Evolutionary conservation across 345 rosid genomes (phyloP), one percentile per base, ranked within the genome.

Genomic region (Anacardium occidentale): DNA sequence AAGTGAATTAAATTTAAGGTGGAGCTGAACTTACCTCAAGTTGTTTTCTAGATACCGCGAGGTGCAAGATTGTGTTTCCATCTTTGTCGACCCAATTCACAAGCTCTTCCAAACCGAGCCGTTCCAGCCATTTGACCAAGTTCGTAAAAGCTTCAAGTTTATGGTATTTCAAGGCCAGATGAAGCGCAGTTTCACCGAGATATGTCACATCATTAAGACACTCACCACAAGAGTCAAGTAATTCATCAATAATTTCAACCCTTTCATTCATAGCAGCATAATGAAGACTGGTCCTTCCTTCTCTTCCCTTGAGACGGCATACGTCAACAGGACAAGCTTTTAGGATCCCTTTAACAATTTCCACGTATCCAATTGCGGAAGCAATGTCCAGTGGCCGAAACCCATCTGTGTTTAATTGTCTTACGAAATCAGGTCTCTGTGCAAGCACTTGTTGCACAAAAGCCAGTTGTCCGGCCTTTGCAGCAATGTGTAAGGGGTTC

Each of bases 251-350:
- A 34, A 34, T n/a, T 2, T n/a, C 20, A 34, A 34, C 21, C 22
- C 45, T 13, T 37, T 24, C 48, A 18, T 13, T 62, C 37, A 32
- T 26, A 32, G 66, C 24, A 5, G 66, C 61, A 57, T 34, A 68
- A 68, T 68, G 72, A 55, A 68, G 62, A 68, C 62, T 12, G 4
- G 62, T 54, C 54, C 72, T 55, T 0, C 72, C 72, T 26, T 54
- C 34, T 9, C 72, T 54, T 15, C 62, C 44, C 44, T 5, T 68
- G 40, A 34, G n/a, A 40, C 71, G 26, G 58, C 47, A 42, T 29
- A 67, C 45, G 25, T 53, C 8, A 37, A 5, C 17, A 17, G 6
- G 18, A 10, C 20, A 10, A 37, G 21, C 9, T 57, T 7, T 67
- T 45, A 34, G 26, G 3, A 67, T 25, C 13, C 53, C 71, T 10